Evolutionary conservation across 2,329 filamentous ascomycete species (phyloP), one percentile per base, ranked within the genome.

Genomic region (Monosporascus cannonballus): DNA sequence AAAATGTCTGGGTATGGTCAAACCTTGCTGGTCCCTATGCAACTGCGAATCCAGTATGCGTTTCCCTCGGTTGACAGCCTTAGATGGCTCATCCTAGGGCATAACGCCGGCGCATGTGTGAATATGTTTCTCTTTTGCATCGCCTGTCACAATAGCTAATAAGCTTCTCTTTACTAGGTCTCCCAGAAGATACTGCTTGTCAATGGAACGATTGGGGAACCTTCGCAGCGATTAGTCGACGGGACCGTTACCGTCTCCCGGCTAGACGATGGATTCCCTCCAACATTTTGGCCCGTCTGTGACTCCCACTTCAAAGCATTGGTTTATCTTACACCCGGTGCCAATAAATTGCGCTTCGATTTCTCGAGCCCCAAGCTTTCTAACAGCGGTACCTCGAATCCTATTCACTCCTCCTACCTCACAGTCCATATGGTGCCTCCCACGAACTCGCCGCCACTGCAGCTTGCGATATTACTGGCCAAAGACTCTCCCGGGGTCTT

Each of bases 261-360:
- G 64, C 81, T 91, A 60, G 89, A 96, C 69, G 90, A 96, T 68
- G 84, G 76, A 56, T 96, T 96, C 67, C 92, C 93, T 6, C 75
- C 89, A 0, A 88, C 85, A 14, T 80, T 78, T 60, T 97, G 93
- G 92, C 93, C 92, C 1, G 93, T 96, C 11, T 86, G 79, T 66
- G 86, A 90, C 57, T 95, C 89, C 3, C 85, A 92, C 68, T 97
- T 96, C 78, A 97, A 97, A 73, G 87, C 87, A 5, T 76, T 97
- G 30, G 80, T 96, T 9, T 90, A 96, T 69, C 81, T 99, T n/a
- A 84, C 88, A 58, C 92, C 94, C 4, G 94, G 94, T 1, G 89
- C 90, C 51, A 99, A 99, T 70, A 85, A 83, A 60, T 72, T 97
- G 30, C 87, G 90, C 24, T 86, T 97, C 60, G 93, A 96, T 66